phyloP scores from a whole-genome alignment of 1,284 basidiomycete genomes.

The Trametes pubescens region DNA sequence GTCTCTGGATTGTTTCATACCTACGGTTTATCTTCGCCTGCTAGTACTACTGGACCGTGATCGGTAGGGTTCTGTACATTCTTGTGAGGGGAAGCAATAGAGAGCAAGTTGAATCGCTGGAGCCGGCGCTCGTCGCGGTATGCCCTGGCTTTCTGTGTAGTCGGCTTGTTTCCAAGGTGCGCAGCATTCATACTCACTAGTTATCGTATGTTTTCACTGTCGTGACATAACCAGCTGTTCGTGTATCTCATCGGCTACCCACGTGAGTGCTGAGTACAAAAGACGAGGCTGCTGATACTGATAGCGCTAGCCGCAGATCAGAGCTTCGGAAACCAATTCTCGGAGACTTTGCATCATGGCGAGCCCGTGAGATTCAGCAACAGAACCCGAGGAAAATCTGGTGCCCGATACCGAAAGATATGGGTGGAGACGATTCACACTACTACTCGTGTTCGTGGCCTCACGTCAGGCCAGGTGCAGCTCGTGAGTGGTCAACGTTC shows the following conservation, averaged over 20 bases:
- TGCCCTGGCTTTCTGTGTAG: neutral
- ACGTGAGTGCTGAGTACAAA: neutral
- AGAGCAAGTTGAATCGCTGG: neutral
- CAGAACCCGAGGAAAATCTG: neutral
- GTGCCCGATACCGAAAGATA: neutral
- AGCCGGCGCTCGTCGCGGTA: neutral
- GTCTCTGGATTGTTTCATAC: constrained; percentile 1
- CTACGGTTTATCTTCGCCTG: constrained; percentile 4
- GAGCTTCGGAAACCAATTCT: neutral
- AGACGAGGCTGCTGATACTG: neutral
- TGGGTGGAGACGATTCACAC: neutral
- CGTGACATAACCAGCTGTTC: too few species aligned
- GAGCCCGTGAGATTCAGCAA: neutral
- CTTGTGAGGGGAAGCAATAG: neutral
- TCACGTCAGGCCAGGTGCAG: neutral
- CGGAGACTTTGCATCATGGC: neutral
- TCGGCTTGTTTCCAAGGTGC: neutral
- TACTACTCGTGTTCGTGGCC: neutral
- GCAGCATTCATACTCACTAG: neutral
- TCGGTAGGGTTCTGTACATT: constrained; percentile 17
- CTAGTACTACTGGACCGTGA: constrained; percentile 12
- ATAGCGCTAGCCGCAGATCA: neutral
- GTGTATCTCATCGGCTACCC: neutral
- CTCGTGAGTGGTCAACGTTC: neutral
- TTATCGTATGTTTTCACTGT: too few species aligned